These are phyloP conservation scores for Geotrichum restrictum DNA, from an alignment of 1,139 yeast species.

Conservation along the genomic window DNA sequence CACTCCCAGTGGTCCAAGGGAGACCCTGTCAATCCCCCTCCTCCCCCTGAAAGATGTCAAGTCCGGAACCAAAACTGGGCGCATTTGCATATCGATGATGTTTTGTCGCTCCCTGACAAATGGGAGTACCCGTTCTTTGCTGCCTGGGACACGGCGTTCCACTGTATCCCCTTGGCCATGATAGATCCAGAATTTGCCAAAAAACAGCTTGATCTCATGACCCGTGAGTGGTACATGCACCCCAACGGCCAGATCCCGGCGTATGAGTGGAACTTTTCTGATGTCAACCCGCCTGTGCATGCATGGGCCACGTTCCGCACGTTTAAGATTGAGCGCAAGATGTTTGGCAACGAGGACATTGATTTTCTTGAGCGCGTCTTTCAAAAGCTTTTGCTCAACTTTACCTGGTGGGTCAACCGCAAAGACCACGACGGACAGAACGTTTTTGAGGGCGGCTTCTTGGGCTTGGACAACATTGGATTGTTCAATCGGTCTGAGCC, in stretches of 20 bases:
- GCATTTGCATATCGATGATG: constrained; percentile 83
- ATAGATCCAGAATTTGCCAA: constrained; percentile 93
- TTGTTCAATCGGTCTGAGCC: constrained; percentile 92
- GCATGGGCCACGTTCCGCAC: constrained; percentile 96
- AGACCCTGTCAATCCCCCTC: constrained; percentile 73
- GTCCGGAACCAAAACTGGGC: constrained; percentile 88
- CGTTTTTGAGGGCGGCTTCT: constrained; percentile 91
- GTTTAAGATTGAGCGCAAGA: constrained; percentile 81
- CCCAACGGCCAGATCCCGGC: constrained; percentile 99
- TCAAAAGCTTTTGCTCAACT: constrained; percentile 83
- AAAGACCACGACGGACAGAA: constrained; percentile 87
- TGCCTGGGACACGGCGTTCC: constrained; percentile 98
- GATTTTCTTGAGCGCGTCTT: constrained; percentile 86
- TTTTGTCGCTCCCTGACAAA: constrained; percentile 87
- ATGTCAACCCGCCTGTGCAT: constrained; percentile 96
- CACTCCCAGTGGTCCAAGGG: constrained; percentile 88
- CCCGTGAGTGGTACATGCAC: constrained; percentile 98
- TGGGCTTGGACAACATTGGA: constrained; percentile 93
- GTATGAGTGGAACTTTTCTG: constrained; percentile 94
- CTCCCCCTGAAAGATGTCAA: constrained; percentile 74
- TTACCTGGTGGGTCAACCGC: constrained; percentile 98
- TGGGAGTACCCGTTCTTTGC: constrained; percentile 98
- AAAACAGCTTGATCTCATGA: constrained; percentile 77
- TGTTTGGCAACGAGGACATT: constrained; percentile 78
- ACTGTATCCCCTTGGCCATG: constrained; percentile 91